These are phyloP conservation scores for Citrus sinensis DNA, from an alignment of 345 rosid species.

Conservation along the genomic window DNA sequence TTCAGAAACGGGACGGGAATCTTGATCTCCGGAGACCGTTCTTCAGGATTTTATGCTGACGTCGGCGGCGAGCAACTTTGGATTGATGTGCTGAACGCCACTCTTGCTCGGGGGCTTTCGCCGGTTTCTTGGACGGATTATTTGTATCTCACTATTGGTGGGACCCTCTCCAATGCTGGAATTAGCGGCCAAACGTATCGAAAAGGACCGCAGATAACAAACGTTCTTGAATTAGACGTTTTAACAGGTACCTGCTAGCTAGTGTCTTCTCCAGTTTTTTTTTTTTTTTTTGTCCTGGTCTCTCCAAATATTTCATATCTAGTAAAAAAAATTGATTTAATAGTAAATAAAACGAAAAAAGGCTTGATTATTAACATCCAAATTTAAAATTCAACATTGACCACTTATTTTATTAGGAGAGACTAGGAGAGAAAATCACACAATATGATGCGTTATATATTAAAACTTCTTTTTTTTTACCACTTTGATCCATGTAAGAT, in stretches of 20 bases:
- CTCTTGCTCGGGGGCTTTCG: conserved; percentile 34
- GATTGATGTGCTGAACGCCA: conserved; percentile 39
- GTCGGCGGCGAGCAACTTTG: conserved; percentile 46
- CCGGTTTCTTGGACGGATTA: conserved; percentile 58
- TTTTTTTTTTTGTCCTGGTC: too few relatives aligned
- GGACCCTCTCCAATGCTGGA: conserved; percentile 57
- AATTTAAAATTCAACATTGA: too few relatives aligned
- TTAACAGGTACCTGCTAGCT: conserved; percentile 31
- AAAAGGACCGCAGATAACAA: conserved; percentile 51
- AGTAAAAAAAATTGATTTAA: too few relatives aligned
- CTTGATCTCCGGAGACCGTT: neutral
- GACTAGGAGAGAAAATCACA: too few relatives aligned
- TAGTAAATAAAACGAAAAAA: too few relatives aligned
- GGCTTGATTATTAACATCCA: too few relatives aligned
- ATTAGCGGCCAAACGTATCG: conserved; percentile 48
- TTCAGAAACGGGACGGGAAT: neutral
- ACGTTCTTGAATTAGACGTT: conserved; percentile 52
- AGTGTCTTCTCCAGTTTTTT: too few relatives aligned
- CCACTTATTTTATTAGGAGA: too few relatives aligned
- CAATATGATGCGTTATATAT: too few relatives aligned
- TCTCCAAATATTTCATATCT: too few relatives aligned
- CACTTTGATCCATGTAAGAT: too few relatives aligned
- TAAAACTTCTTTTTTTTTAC: too few relatives aligned
- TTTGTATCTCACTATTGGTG: conserved; percentile 45
- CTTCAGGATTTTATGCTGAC: conserved; percentile 31